Evolutionary conservation across 2,329 filamentous ascomycete species (phyloP).

Genomic region (Dendryphion nanum): DNA sequence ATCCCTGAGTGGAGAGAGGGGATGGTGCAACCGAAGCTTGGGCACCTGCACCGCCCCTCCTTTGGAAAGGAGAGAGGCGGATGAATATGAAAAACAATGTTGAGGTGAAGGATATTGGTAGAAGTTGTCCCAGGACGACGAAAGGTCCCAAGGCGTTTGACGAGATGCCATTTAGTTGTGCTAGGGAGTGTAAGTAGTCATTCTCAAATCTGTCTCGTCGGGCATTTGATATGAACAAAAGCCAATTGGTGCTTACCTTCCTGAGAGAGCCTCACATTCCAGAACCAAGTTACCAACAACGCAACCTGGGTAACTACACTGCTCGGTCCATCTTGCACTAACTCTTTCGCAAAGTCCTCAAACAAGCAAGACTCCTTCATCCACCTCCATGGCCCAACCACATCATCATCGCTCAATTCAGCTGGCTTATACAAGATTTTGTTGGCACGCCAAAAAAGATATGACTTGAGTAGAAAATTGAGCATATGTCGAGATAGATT

Average conservation of each 20-base stretch:
- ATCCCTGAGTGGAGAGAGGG: constrained; percentile 6
- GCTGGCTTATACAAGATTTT: constrained; percentile 1
- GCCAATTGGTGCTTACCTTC: constrained; percentile 20
- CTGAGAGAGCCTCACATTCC: constrained; percentile 26
- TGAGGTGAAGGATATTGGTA: constrained; percentile 27
- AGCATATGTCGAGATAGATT: constrained; percentile 32
- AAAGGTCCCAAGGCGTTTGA: not conserved
- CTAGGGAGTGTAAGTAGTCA: too few relatives aligned
- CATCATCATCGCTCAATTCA: constrained; percentile 2
- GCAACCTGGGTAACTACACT: constrained; percentile 24
- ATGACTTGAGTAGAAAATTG: constrained; percentile 26
- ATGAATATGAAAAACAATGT: constrained; percentile 29
- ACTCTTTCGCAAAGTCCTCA: constrained; percentile 25
- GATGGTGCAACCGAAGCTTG: not conserved
- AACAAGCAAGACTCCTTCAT: constrained; percentile 29
- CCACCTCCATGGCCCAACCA: constrained; percentile 13
- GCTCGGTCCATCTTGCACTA: constrained; percentile 22
- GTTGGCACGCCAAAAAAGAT: constrained; percentile 17
- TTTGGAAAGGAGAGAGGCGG: constrained; percentile 19
- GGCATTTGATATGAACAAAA: not conserved
- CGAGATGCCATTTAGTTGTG: not conserved
- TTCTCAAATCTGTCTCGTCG: not conserved
- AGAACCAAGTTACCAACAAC: constrained; percentile 27
- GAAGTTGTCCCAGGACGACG: constrained; percentile 26
- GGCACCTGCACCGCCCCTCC: too few relatives aligned